Evolutionary conservation across 345 rosid genomes (phyloP), one percentile per base, ranked within the genome.

Genomic region (Pistacia atlantica): DNA sequence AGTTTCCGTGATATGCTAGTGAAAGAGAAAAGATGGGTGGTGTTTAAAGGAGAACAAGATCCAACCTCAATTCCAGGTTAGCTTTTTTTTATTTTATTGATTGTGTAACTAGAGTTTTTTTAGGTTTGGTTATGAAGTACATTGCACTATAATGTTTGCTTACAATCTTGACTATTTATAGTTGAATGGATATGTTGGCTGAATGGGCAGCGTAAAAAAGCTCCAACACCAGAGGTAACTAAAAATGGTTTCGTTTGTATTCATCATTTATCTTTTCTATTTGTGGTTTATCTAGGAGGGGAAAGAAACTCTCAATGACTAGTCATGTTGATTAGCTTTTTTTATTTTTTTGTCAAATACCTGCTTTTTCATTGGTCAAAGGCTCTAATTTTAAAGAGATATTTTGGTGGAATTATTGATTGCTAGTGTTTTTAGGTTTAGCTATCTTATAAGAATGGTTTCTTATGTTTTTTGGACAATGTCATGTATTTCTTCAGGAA

Each of bases 181-280:
- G 99, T 90, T 87, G 99, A 96, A 86, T 96, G 98, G 99, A 96
- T 96, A 79, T 91, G 97, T 85, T 96, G 98, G 99, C 86, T 93
- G 82, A 93, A 92, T 62, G 98, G 98, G 65, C 99, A 96, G 87
- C 90, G 97, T 4, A 96, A 90, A 82, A 85, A 54, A 63, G 93
- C 97, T 83, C 97, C 98, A 13, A 85, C 98, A 67, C 88, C 88
- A 4, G 95, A 92, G 93, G 98, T 92, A 88, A 45, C 75, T 71
- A 18, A 72, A 56, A 13, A 45, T 20, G 17, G 11, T 52, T 31
- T 55, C 11, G 16, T 48, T 17, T 35, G 38, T 62, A 54, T 45
- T 59, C 9, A 5, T 17, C 25, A 42, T 11, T 16, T 51, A 13
- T 10, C 56, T 17, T 0, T 11, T 12, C 17, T 72, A 25, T 73